Base-by-base conservation (phyloP, 768 basidiomycete genomes). In the Calocybe gangraenosa region DNA sequence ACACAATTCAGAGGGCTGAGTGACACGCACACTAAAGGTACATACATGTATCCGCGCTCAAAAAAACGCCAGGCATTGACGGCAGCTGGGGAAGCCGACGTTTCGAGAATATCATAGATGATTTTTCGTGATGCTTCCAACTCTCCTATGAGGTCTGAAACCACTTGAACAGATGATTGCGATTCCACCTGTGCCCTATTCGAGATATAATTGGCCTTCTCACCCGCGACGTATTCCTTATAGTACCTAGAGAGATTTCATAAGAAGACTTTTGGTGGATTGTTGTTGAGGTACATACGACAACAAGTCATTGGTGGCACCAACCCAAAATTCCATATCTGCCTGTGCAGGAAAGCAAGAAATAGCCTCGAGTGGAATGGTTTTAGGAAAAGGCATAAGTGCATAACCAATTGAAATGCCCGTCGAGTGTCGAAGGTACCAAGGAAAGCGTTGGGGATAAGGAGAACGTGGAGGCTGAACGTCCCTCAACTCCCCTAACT, bases 161-260 rank as follows among this genome's bases (percentile, higher is more conserved):
- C 37, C 10, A 54, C 48, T 7, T 35, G 19, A 23, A 46, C 15
- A 0, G 52, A 40, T 7, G 31, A 4, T 19, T 39, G 46, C 2
- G 7, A 25, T 28, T 53, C 47, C 10, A 45, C 42, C 20, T 40
- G 35, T 11, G 54, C 49, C 11, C 50, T 42, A 20, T 51, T 40
- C 13, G 40, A 44, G 1, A 58, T 46, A 10, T 58, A 53, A 25
- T 45, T 53, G 6, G 28, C 39, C 2, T 19, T 50, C 19, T 58
- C 54, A 10, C 54, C 56, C 7, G 40, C 51, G 7, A 55, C n/a
- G 13, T 50, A 47, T 37, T 58, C 54, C 39, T 58, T 58, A 17
- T 53, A 34, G 32, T 47, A 56, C 10, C 54, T 58, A 30, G 5
- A 25, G 5, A 28, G 2, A 14, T 10, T 5, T 4, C 15, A 19